Percentiles rank a stretch among this genome's conserved stretches.
These are phyloP conservation scores for Diplodia seriata DNA, from an alignment of 2,329 filamentous ascomycete genomes.

Conservation along the genomic window DNA sequence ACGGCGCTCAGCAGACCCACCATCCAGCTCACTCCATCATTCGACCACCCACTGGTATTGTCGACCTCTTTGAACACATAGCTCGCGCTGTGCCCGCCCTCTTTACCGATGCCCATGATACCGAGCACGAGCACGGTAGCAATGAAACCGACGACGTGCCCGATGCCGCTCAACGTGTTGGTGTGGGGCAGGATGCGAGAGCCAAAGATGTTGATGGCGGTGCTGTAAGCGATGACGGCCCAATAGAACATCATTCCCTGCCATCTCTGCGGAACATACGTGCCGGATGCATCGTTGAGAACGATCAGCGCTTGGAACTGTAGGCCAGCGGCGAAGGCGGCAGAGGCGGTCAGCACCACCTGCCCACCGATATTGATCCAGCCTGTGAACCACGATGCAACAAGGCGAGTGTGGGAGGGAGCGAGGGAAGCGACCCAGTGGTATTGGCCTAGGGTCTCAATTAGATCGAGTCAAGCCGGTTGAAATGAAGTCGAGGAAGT, in stretches of 20 bases:
- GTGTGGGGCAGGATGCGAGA: constrained; percentile 47
- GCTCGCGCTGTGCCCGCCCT: constrained; percentile 35
- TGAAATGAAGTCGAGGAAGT: not conserved
- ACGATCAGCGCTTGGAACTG: constrained; percentile 55
- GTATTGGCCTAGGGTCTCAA: constrained; percentile 46
- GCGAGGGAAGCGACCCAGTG: constrained; percentile 55
- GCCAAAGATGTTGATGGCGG: constrained; percentile 54
- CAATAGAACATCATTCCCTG: constrained; percentile 59
- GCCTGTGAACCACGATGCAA: constrained; percentile 49
- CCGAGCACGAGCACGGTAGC: constrained; percentile 37
- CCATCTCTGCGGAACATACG: constrained; percentile 53
- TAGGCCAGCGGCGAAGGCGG: constrained; percentile 56
- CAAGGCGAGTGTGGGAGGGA: constrained; percentile 43
- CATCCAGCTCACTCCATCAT: constrained; percentile 39
- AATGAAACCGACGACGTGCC: constrained; percentile 35
- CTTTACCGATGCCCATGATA: constrained; percentile 34
- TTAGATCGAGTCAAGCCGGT: not conserved
- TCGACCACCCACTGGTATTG: constrained; percentile 39
- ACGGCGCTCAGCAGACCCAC: constrained; percentile 39
- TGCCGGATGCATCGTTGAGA: constrained; percentile 47
- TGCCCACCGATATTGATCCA: constrained; percentile 59
- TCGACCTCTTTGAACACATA: constrained; percentile 38
- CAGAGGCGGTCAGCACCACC: constrained; percentile 56
- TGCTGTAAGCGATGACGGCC: constrained; percentile 50
- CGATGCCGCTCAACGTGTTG: constrained; percentile 42